These are phyloP conservation scores for Arabis hirsuta DNA, from an alignment of 345 rosid genomes.

Conservation along the genomic window DNA sequence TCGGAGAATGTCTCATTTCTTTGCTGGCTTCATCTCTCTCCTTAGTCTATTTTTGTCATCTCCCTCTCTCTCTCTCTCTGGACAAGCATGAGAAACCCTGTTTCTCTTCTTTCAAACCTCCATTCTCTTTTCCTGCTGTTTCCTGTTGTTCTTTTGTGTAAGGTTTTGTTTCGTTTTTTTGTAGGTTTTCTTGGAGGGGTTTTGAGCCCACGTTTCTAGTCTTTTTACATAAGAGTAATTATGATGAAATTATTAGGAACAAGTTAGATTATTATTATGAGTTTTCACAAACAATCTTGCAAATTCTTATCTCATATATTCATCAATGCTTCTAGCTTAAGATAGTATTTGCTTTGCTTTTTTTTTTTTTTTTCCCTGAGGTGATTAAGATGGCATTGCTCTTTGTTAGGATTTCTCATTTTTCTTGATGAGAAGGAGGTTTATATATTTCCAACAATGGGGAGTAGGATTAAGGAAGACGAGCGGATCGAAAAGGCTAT, in stretches of 20 bases:
- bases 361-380: neutral
- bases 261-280: neutral
- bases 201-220: neutral
- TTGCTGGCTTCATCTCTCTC: constrained; percentile 25
- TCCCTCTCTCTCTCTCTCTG: constrained; percentile 1
- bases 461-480: constrained; percentile 62
- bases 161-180: constrained; percentile 14
- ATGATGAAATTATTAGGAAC: neutral
- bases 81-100: constrained; percentile 17
- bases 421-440: constrained; percentile 26
- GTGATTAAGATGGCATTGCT: constrained; percentile 23
- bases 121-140: constrained; percentile 12
- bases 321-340: constrained; percentile 12
- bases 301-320: neutral
- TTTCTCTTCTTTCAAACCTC: constrained; percentile 30
- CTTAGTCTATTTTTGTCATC: constrained; percentile 24
- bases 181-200: neutral
- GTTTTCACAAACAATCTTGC: constrained; percentile 15
- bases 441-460: constrained; percentile 47
- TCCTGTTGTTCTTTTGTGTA: constrained; percentile 10
- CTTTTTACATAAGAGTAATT: neutral
- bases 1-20: constrained; percentile 32
- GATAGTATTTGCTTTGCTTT: neutral
- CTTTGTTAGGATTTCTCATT: constrained; percentile 11
- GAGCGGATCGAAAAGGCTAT: constrained; percentile 70